Base-by-base conservation (phyloP, 2,329 filamentous ascomycete genomes). In the Fusarium sp. region DNA sequence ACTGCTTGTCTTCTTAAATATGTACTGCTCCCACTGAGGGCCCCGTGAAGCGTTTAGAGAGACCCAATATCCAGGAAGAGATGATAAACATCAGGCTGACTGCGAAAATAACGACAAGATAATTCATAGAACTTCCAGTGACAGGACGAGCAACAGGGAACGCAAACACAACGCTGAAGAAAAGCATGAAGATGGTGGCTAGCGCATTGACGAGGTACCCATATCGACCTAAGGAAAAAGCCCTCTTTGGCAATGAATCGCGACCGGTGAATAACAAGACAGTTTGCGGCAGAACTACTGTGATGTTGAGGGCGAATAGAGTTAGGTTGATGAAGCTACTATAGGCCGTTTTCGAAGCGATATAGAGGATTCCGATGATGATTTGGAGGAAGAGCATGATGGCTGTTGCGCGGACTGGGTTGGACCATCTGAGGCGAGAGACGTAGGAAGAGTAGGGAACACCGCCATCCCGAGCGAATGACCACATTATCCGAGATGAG, bases 381-480 rank as follows among this genome's bases (percentile, higher is more conserved):
- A 53, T 39, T 2, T 53, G 35, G 9, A 53, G 50, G 13, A 5
- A 4, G 50, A 53, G 49, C 49, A 38, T 39, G 18, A 53, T 53
- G 8, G 25, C 35, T 4, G 33, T 53, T 12, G 35, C 50, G 35
- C 35, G 50, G 0, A 39, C 35, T 53, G 50, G 50, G 25, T 29
- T 53, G 18, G 50, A 38, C 50, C 50, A 39, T 29, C 7, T 53
- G 3, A 39, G 50, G 35, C 14, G 35, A 5, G 50, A 20, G 25
- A 53, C 35, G 0, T n/a, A 53, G 9, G 2, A 0, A 5, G 50
- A 29, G 2, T 29, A 39, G 0, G 35, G 50, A 3, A 53, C 25
- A 12, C 50, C 25, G 12, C 35, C 35, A 5, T 53, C 50, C 39
- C 35, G 18, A 0, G 50, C 3, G 3, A 53, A 53, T 0, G 49